A percentile compares a stretch with the other conserved stretches of the same genome.
Evolutionary conservation across 306 rosid species (phyloP).

Genomic region (Quercus agrifolia): DNA sequence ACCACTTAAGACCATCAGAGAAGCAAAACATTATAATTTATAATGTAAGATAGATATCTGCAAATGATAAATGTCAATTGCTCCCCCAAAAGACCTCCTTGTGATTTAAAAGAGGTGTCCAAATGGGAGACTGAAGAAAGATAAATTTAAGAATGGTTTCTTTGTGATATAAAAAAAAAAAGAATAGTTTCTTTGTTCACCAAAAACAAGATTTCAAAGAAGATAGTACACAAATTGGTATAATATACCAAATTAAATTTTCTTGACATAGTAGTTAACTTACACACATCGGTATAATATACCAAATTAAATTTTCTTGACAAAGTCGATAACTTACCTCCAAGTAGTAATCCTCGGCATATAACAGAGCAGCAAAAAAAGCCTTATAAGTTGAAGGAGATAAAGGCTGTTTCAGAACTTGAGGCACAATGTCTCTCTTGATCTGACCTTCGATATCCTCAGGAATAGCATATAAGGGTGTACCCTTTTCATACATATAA

Average conservation of each 20-base stretch:
- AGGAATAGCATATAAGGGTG: constrained; percentile 23
- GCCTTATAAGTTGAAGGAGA: constrained; percentile 30
- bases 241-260: no score
- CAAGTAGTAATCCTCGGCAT: constrained; percentile 34
- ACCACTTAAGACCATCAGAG: neutral
- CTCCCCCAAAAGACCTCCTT: no score
- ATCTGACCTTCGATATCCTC: constrained; percentile 24
- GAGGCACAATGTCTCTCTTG: constrained; percentile 24
- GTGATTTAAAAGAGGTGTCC: no score
- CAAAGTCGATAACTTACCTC: constrained; percentile 21
- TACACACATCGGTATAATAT: neutral
- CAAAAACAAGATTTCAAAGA: no score
- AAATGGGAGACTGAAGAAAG: no score
- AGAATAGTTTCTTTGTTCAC: no score
- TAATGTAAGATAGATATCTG: neutral
- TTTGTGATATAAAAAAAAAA: no score
- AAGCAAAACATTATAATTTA: neutral
- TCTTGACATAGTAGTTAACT: neutral
- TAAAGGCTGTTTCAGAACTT: constrained; percentile 19
- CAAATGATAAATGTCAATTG: neutral
- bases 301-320: no score
- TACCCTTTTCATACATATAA: constrained; percentile 5
- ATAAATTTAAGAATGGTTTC: no score
- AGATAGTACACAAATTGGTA: no score
- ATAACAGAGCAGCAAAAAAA: constrained; percentile 35